Conservation (phyloP, 208 protist species). For the Leishmania amazonensis region DNA sequence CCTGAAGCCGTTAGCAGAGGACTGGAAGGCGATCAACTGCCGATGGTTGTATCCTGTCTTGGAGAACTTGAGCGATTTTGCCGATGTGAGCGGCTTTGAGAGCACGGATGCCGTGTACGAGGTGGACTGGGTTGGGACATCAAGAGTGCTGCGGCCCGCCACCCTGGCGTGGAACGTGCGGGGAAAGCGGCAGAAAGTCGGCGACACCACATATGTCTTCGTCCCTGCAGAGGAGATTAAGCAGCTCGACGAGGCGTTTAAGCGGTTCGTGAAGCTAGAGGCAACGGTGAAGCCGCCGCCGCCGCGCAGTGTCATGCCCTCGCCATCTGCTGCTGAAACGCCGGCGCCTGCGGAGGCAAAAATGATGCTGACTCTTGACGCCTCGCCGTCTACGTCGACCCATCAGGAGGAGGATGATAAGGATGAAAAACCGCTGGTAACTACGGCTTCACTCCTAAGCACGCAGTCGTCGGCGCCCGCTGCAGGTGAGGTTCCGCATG, state of each 20-base stretch:
- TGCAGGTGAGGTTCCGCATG: not conserved
- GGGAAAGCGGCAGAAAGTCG: slow-evolving; percentile 49
- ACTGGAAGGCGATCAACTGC: slow-evolving; percentile 64
- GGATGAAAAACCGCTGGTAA: not conserved
- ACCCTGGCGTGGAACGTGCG: slow-evolving; percentile 63
- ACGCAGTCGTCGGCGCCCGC: not conserved
- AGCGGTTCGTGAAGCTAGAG: slow-evolving; percentile 60
- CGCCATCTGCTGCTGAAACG: not conserved
- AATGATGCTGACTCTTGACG: not conserved
- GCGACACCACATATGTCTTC: slow-evolving; percentile 53
- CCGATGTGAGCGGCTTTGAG: slow-evolving; percentile 49
- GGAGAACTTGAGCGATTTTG: slow-evolving; percentile 39
- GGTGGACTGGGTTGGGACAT: slow-evolving; percentile 42
- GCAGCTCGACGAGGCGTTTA: slow-evolving; percentile 62
- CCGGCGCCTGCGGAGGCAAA: not conserved
- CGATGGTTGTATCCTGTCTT: slow-evolving; percentile 82
- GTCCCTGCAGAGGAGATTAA: slow-evolving; percentile 59
- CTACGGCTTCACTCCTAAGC: not conserved
- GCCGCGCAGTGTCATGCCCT: not conserved
- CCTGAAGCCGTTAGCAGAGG: slow-evolving; percentile 40
- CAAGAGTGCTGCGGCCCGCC: slow-evolving; percentile 58
- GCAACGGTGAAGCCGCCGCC: slow-evolving; percentile 19
- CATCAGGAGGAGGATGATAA: not conserved
- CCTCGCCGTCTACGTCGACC: not conserved
- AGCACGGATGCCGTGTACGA: slow-evolving; percentile 66